Conservation (phyloP, 306 rosid genomes). For the Prunus persica region Prunus_persica_NCBIv2 NC_034016.1:16921501-16922000, state of each 20-base stretch:
- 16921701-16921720: background rate
- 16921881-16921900: background rate
- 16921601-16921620: constrained; percentile 84
- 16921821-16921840: background rate
- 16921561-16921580: constrained; percentile 71
- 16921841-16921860: background rate
- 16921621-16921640: constrained; percentile 69
- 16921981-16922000: constrained; percentile 32
- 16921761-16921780: constrained; percentile 76
- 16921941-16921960: background rate
- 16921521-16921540: constrained; percentile 52
- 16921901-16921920: background rate
- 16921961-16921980: background rate
- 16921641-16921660: constrained; percentile 59
- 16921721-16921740: constrained; percentile 47
- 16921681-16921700: background rate
- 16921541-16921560: constrained; percentile 69
- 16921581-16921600: constrained; percentile 49
- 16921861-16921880: background rate
- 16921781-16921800: constrained; percentile 74
- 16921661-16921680: background rate
- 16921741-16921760: constrained; percentile 82
- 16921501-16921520: constrained; percentile 47
- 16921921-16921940: background rate
- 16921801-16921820: background rate